Conservation (phyloP, 345 rosid species). For the Citrus sinensis region DNA sequence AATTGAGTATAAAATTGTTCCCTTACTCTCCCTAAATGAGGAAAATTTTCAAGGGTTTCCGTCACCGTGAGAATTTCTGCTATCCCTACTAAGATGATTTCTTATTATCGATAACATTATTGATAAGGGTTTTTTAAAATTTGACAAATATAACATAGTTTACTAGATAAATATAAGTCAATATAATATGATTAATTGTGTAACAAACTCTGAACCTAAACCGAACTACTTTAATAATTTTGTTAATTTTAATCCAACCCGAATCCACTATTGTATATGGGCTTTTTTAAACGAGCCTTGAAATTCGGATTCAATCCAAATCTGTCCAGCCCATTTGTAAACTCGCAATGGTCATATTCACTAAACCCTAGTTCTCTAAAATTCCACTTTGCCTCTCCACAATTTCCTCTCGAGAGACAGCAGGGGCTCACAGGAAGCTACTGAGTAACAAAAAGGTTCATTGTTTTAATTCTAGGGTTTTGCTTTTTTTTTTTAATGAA, state of each 20-base stretch:
- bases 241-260: too few relatives aligned
- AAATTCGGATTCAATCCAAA: not conserved
- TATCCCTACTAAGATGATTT: too few relatives aligned
- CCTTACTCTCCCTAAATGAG: rapidly evolving
- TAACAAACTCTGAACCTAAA: too few relatives aligned
- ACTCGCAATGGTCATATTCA: not conserved
- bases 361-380: not conserved
- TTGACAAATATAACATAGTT: too few relatives aligned
- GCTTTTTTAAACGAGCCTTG: not conserved
- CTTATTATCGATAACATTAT: too few relatives aligned
- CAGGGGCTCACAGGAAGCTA: not conserved
- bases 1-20: too few relatives aligned
- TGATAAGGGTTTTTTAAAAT: too few relatives aligned
- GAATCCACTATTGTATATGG: not conserved
- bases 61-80: rapidly evolving
- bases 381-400: not conserved
- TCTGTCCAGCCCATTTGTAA: not conserved
- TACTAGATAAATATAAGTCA: too few relatives aligned
- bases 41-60: rapidly evolving
- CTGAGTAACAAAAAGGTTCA: not conserved
- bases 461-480: not conserved
- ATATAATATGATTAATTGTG: too few relatives aligned
- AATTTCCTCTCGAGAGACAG: not conserved
- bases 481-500: not conserved
- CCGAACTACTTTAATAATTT: too few relatives aligned